phyloP scores from a whole-genome alignment of 73 alveolate species.

The Stentor coeruleus region DNA sequence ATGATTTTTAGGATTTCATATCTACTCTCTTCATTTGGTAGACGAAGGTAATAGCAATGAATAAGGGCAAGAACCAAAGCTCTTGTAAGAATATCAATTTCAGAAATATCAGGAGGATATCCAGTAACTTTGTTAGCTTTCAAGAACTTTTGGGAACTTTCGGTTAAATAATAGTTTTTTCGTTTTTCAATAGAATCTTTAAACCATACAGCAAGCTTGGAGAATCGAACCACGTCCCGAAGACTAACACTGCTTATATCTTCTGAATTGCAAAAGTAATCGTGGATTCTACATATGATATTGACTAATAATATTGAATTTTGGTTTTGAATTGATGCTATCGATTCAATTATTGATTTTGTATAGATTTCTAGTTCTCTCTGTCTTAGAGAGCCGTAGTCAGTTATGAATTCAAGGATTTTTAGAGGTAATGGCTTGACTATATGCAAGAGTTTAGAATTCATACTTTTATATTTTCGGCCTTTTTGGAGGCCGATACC shows the following conservation, averaged over 20 bases:
- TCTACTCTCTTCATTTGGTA: constrained; percentile 34
- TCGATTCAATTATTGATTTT: not conserved
- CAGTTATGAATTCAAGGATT: constrained; percentile 1
- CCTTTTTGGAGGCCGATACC: not conserved
- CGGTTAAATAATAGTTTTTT: not conserved
- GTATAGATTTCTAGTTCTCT: not conserved
- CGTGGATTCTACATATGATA: constrained; percentile 14
- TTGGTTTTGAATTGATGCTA: not conserved
- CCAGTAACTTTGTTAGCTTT: too few relatives aligned
- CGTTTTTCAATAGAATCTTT: not conserved
- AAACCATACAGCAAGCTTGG: not conserved
- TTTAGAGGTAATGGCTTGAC: constrained; percentile 22
- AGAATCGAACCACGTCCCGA: constrained; percentile 19
- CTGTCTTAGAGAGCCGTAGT: constrained; percentile 1
- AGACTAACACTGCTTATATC: constrained; percentile 29
- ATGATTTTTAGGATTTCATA: constrained; percentile 23
- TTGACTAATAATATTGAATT: not conserved
- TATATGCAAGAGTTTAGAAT: not conserved
- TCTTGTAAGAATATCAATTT: not conserved
- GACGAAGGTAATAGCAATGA: constrained; percentile 51
- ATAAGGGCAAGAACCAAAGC: constrained; percentile 37
- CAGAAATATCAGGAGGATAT: too few relatives aligned
- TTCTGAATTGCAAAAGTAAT: not conserved
- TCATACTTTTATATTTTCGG: not conserved
- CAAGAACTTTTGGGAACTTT: not conserved